Evolutionary conservation across 768 basidiomycete genomes (phyloP).

Genomic region (Mycena albidolilacea): DNA sequence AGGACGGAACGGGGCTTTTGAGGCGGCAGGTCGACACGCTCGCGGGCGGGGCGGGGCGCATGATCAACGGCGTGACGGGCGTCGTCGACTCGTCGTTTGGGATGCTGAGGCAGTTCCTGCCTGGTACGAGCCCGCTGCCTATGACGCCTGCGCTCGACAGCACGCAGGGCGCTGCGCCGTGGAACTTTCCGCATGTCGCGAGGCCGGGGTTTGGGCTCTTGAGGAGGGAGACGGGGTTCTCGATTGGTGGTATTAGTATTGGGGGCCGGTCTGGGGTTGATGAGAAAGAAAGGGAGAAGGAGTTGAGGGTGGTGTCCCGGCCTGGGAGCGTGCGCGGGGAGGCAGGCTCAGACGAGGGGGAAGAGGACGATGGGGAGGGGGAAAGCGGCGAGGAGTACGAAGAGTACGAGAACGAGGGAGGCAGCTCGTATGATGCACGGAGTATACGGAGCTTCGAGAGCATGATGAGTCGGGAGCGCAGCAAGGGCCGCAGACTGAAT

Average conservation of each 20-base stretch:
- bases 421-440: conserved; percentile 65
- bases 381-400: conserved; percentile 57
- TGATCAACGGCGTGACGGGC: conserved; percentile 85
- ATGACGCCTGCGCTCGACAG: conserved; percentile 38
- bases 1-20: conserved; percentile 69
- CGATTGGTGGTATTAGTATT: conserved; percentile 67
- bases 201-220: conserved; percentile 77
- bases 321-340: conserved; percentile 54
- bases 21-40: conserved; percentile 87
- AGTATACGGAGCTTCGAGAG: conserved; percentile 91
- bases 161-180: conserved; percentile 51
- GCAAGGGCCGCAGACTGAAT: conserved; percentile 28
- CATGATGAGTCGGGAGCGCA: conserved; percentile 71
- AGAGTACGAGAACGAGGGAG: conserved; percentile 51
- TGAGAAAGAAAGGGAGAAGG: conserved; percentile 58
- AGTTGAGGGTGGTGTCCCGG: conserved; percentile 62
- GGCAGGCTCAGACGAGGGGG: conserved; percentile 63
- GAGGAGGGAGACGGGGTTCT: conserved; percentile 84
- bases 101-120: conserved; percentile 85
- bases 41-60: conserved; percentile 85
- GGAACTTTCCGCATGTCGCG: conserved; percentile 50
- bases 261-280: conserved; percentile 43
- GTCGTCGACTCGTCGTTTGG: conserved; percentile 94
- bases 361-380: conserved; percentile 53
- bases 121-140: conserved; percentile 51